phyloP scores from a whole-genome alignment of 495 filamentous ascomycete genomes.

The Hypomontagnella monticulosa region DNA sequence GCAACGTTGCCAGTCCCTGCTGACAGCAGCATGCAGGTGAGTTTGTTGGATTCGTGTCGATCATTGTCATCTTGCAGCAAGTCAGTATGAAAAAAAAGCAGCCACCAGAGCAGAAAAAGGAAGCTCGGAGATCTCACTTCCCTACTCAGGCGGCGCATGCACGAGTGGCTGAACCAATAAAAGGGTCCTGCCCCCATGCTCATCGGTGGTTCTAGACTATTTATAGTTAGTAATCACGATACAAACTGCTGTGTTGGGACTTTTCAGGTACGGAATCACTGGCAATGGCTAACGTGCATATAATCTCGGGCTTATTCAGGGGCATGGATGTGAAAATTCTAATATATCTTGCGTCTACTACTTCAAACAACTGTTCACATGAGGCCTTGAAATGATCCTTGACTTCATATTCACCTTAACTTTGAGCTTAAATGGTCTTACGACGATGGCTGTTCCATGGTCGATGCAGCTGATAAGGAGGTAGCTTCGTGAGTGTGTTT shows the following conservation, averaged over 20 bases:
- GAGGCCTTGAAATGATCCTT: neutral
- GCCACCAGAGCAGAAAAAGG: conserved; percentile 33
- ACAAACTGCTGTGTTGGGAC: conserved; percentile 6
- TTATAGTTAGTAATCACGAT: conserved; percentile 20
- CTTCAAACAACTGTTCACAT: neutral
- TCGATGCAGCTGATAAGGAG: too few species aligned
- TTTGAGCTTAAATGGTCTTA: too few species aligned
- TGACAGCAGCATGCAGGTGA: conserved; percentile 24
- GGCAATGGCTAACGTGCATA: conserved; percentile 26
- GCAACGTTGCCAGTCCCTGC: conserved; percentile 32
- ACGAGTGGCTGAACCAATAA: conserved; percentile 39
- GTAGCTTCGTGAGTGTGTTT: too few species aligned
- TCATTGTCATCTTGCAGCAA: conserved; percentile 30
- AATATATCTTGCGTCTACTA: conserved; percentile 2
- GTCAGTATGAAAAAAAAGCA: conserved; percentile 16
- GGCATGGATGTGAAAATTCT: conserved; percentile 12
- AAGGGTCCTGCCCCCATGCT: conserved; percentile 9
- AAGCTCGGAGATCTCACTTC: conserved; percentile 34
- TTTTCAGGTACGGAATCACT: conserved; percentile 14
- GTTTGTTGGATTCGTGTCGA: conserved; percentile 9
- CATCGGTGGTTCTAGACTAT: conserved; percentile 12
- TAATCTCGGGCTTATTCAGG: conserved; percentile 8
- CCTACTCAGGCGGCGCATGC: conserved; percentile 6
- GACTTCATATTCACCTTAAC: conserved; percentile 4
- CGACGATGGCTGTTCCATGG: too few species aligned